These are phyloP conservation scores for Plasmodium yoelii DNA, from an alignment of 169 alveolate genomes.

Conservation along the genomic window DNA sequence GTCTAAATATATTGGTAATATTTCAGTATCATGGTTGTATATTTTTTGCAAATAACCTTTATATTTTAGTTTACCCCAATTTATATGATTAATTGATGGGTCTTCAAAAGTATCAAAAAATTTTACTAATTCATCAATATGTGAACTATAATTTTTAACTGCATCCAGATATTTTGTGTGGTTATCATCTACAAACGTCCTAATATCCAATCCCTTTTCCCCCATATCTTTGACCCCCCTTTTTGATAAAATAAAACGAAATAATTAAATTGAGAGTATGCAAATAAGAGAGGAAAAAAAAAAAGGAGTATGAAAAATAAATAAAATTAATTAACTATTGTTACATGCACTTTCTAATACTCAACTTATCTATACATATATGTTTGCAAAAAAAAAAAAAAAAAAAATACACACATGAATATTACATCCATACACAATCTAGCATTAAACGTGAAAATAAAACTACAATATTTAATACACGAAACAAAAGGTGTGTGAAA, in stretches of 20 bases:
- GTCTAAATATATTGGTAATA: constrained; percentile 67
- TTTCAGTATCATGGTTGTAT: constrained; percentile 63
- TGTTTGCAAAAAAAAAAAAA: too few species aligned
- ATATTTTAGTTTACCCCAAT: constrained; percentile 69
- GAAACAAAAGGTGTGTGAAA: too few species aligned
- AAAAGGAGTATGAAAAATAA: neutral
- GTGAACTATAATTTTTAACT: constrained; percentile 65
- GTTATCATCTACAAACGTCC: constrained; percentile 59
- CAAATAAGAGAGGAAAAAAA: neutral
- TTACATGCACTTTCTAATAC: too few species aligned
- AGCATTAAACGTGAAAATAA: too few species aligned
- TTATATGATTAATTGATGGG: constrained; percentile 40
- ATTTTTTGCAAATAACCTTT: constrained; percentile 56
- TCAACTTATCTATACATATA: too few species aligned
- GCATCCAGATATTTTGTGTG: constrained; percentile 70
- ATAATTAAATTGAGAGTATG: neutral
- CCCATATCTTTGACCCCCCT: constrained; percentile 10
- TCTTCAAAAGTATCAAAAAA: constrained; percentile 66
- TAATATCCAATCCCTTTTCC: constrained; percentile 25
- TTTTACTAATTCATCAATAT: constrained; percentile 29
- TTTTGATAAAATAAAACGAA: neutral
- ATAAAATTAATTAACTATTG: too few species aligned
- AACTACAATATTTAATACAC: too few species aligned
- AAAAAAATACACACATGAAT: too few species aligned
- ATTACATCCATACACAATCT: too few species aligned